phyloP scores from a whole-genome alignment of 768 basidiomycete species.

The Tylopilus rubrobrunneus region DNA sequence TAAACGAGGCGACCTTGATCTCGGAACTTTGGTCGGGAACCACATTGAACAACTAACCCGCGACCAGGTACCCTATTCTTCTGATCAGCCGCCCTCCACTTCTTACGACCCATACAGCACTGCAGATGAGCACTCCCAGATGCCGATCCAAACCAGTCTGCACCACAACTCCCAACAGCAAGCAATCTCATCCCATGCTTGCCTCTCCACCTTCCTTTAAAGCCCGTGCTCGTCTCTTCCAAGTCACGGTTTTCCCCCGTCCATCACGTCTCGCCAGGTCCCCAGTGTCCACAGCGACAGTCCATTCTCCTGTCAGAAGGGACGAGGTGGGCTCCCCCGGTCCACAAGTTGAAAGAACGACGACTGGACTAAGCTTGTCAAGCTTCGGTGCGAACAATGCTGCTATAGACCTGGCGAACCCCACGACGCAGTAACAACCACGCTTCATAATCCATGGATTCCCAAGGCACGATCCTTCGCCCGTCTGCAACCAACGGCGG shows the following conservation, averaged over 20 bases:
- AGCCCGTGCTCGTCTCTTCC: conserved; percentile 49
- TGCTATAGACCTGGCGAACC: too few species aligned
- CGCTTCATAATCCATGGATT: too few species aligned
- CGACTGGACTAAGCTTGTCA: conserved; percentile 33
- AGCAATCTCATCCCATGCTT: conserved; percentile 36
- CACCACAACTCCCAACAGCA: too few species aligned
- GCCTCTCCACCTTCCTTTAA: conserved; percentile 65
- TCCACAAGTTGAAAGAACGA: conserved; percentile 42
- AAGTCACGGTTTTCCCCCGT: too few species aligned
- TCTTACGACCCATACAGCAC: conserved; percentile 34
- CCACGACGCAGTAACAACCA: too few species aligned
- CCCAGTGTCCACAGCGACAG: conserved; percentile 47
- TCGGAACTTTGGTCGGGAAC: conserved; percentile 85
- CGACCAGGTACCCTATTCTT: conserved; percentile 32
- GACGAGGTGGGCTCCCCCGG: conserved; percentile 74
- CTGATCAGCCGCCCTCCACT: conserved; percentile 37
- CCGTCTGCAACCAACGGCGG: too few species aligned
- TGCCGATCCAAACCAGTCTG: conserved; percentile 30
- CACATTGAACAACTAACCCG: conserved; percentile 70
- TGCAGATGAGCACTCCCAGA: conserved; percentile 46
- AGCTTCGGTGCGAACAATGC: too few species aligned
- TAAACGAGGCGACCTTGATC: too few species aligned
- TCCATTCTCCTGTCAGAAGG: conserved; percentile 39
- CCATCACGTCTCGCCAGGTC: conserved; percentile 58
- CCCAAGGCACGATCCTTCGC: too few species aligned